Evolutionary conservation across 768 basidiomycete species (phyloP).

Genomic region (Cyclocybe cylindracea): DNA sequence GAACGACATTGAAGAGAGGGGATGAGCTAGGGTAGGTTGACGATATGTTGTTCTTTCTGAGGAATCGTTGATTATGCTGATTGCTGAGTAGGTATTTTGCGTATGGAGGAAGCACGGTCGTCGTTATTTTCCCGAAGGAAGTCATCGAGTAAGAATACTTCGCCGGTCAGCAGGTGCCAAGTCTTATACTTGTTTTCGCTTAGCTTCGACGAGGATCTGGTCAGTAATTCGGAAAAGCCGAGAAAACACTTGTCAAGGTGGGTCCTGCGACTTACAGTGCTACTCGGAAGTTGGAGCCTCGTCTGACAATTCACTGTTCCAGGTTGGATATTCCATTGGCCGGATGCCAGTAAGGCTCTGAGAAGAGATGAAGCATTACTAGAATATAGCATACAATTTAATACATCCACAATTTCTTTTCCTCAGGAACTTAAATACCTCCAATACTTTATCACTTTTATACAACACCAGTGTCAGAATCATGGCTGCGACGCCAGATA

Average conservation of each 20-base stretch:
- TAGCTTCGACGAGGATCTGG: constrained; percentile 64
- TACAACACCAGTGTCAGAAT: not conserved
- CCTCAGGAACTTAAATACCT: constrained; percentile 11
- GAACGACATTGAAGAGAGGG: constrained; percentile 54
- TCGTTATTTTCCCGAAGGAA: constrained; percentile 59
- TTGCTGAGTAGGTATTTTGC: constrained; percentile 54
- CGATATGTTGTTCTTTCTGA: not conserved
- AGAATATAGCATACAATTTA: not conserved
- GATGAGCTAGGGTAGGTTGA: constrained; percentile 54
- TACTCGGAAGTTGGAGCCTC: too few species aligned
- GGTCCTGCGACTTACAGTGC: not conserved
- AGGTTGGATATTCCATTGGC: constrained; percentile 39
- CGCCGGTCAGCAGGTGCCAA: not conserved
- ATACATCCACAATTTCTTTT: not conserved
- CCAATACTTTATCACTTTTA: constrained; percentile 2
- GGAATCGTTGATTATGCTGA: not conserved
- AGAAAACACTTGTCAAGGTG: constrained; percentile 71
- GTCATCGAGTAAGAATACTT: constrained; percentile 39
- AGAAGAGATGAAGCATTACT: not conserved
- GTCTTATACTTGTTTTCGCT: not conserved
- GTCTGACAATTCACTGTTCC: not conserved
- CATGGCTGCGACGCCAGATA: constrained; percentile 22
- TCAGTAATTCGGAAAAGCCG: constrained; percentile 49
- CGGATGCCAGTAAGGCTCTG: not conserved
- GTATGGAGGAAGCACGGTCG: constrained; percentile 78